phyloP scores from a whole-genome alignment of 2,329 filamentous ascomycete species.

The Metarhizium rileyi region DNA sequence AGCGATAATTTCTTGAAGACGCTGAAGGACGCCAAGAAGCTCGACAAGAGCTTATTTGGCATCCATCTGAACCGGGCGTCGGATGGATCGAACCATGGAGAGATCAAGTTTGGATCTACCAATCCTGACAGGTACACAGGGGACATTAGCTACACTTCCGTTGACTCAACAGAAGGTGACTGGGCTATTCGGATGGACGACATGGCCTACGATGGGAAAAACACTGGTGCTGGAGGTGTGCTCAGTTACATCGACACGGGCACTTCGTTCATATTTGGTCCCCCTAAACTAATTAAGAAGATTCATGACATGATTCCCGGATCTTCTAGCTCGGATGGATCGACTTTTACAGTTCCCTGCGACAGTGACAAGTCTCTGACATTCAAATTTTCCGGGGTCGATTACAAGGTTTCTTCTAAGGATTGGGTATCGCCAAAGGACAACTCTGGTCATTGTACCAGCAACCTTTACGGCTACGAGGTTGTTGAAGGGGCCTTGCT shows the following conservation, averaged over 20 bases:
- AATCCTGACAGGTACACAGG: conserved; percentile 60
- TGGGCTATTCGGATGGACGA: conserved; percentile 69
- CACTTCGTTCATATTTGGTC: conserved; percentile 70
- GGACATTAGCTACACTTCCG: conserved; percentile 53
- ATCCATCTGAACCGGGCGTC: conserved; percentile 58
- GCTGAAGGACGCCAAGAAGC: conserved; percentile 43
- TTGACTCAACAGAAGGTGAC: conserved; percentile 41
- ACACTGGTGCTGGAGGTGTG: conserved; percentile 43
- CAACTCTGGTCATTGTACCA: conserved; percentile 44
- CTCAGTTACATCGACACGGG: conserved; percentile 75
- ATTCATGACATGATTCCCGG: conserved; percentile 61
- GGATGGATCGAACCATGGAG: conserved; percentile 60
- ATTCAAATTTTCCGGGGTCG: conserved; percentile 57
- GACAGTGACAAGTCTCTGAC: conserved; percentile 49
- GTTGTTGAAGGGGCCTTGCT: conserved; percentile 63
- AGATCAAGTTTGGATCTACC: conserved; percentile 65
- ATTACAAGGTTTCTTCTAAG: conserved; percentile 55
- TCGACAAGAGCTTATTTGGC: conserved; percentile 58
- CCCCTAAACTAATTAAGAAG: conserved; percentile 52
- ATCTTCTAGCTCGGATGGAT: conserved; percentile 44
- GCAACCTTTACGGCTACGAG: conserved; percentile 65
- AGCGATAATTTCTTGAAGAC: conserved; percentile 59
- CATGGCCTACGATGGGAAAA: conserved; percentile 50
- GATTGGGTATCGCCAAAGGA: conserved; percentile 56
- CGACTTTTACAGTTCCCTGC: conserved; percentile 66